Conservation (phyloP, 805 yeast species). For the Allodekkera sacchari region DNA sequence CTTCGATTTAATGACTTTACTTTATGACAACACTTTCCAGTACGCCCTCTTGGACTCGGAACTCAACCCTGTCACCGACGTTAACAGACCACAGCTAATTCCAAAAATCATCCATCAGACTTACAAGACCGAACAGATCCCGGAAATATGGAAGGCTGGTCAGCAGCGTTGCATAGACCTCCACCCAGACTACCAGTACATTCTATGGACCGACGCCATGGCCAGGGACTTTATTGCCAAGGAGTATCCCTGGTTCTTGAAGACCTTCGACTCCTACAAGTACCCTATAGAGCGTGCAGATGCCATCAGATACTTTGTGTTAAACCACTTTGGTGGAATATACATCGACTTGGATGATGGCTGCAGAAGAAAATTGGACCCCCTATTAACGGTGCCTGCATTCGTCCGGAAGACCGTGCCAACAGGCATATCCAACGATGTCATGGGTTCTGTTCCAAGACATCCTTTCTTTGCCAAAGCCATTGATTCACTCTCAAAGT, state of each 20-base stretch:
- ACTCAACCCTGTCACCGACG: constrained; percentile 37
- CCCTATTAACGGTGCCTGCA: constrained; percentile 72
- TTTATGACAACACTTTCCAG: constrained; percentile 61
- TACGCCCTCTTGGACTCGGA: constrained; percentile 61
- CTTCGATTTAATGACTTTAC: constrained; percentile 63
- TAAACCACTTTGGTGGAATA: constrained; percentile 80
- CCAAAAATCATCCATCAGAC: constrained; percentile 94
- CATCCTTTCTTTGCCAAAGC: constrained; percentile 80
- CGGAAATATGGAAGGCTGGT: constrained; percentile 73
- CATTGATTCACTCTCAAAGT: constrained; percentile 52
- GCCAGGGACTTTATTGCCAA: constrained; percentile 70
- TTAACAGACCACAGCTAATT: constrained; percentile 43
- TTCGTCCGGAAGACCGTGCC: constrained; percentile 84
- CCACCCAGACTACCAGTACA: constrained; percentile 84
- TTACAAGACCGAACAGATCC: constrained; percentile 70
- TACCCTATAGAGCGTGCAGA: constrained; percentile 88
- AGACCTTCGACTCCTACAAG: constrained; percentile 67
- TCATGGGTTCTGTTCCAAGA: constrained; percentile 80
- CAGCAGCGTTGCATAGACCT: constrained; percentile 68
- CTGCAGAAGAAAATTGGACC: constrained; percentile 71
- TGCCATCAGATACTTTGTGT: constrained; percentile 78
- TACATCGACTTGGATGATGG: constrained; percentile 90
- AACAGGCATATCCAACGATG: constrained; percentile 87
- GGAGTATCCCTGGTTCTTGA: constrained; percentile 80
- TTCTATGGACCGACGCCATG: constrained; percentile 84